Percentiles rank a stretch among this genome's conserved stretches.
phyloP scores from a whole-genome alignment of 2,329 filamentous ascomycete species.

The Septoria linicola region DNA sequence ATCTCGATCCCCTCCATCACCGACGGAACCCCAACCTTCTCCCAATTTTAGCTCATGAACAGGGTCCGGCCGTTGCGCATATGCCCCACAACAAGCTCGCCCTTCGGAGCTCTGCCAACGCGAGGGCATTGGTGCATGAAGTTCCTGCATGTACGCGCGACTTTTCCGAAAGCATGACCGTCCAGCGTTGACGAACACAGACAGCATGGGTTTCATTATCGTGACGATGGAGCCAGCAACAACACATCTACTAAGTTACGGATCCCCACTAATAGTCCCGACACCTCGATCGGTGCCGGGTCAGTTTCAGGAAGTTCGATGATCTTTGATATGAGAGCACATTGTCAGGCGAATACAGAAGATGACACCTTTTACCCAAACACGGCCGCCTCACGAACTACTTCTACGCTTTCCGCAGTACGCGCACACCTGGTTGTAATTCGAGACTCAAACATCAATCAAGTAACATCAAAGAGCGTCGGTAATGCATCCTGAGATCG shows the following conservation, averaged over 20 bases:
- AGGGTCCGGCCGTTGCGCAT: background rate
- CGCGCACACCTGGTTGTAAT: background rate
- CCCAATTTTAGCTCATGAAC: constrained; percentile 11
- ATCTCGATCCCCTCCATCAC: background rate
- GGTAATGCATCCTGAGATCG: background rate
- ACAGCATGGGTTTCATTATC: background rate
- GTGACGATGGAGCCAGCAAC: background rate
- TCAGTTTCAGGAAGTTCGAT: constrained; percentile 4
- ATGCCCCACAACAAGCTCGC: constrained; percentile 10
- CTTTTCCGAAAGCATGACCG: constrained; percentile 6
- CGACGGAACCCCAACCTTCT: constrained; percentile 10
- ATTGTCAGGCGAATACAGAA: background rate
- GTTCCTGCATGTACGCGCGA: constrained; percentile 10
- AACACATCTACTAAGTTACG: background rate
- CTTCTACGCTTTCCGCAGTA: background rate
- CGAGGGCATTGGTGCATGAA: constrained; percentile 3
- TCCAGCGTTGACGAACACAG: background rate
- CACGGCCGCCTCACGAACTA: background rate
- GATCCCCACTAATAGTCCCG: constrained; percentile 16
- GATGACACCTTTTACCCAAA: background rate
- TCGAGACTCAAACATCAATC: background rate
- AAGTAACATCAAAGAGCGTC: background rate
- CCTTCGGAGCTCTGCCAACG: constrained; percentile 12
- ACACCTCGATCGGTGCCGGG: constrained; percentile 10
- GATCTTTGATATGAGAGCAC: constrained; percentile 3